Conservation (phyloP, 805 yeast genomes). For the Nematodospora valgi region DNA sequence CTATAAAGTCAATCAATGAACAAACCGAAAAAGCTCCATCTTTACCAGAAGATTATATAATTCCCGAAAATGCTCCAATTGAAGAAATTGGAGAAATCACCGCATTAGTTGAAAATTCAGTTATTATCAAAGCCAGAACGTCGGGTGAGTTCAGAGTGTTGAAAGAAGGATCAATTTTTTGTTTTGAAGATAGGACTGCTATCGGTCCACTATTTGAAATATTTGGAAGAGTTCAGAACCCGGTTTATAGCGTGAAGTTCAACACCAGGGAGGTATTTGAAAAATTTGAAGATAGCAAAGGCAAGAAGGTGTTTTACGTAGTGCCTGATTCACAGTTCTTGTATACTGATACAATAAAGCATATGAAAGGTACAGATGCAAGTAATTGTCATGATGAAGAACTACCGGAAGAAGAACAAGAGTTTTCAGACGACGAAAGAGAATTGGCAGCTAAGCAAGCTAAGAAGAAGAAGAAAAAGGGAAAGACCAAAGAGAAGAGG, state of each 20-base stretch:
- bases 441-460: constrained; percentile 68
- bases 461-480: constrained; percentile 58
- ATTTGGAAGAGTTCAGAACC: constrained; percentile 82
- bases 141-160: constrained; percentile 86
- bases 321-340: constrained; percentile 78
- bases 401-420: constrained; percentile 87
- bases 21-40: constrained; percentile 63
- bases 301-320: constrained; percentile 65
- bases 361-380: constrained; percentile 87
- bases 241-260: constrained; percentile 75
- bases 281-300: constrained; percentile 45
- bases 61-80: constrained; percentile 60
- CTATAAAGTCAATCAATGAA: constrained; percentile 80
- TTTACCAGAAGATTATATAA: constrained; percentile 62
- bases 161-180: constrained; percentile 75
- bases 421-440: constrained; percentile 90
- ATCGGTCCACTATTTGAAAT: constrained; percentile 84
- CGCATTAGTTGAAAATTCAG: constrained; percentile 67
- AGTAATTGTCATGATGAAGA: constrained; percentile 95
- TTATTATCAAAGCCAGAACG: constrained; percentile 63
- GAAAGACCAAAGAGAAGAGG: constrained; percentile 24
- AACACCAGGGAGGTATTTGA: constrained; percentile 47
- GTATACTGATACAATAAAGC: constrained; percentile 67
- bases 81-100: constrained; percentile 69
- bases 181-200: constrained; percentile 66